Evolutionary conservation across 1,284 basidiomycete species (phyloP), one percentile per base, ranked within the genome.

Genomic region (Sanghuangporus baumii): DNA sequence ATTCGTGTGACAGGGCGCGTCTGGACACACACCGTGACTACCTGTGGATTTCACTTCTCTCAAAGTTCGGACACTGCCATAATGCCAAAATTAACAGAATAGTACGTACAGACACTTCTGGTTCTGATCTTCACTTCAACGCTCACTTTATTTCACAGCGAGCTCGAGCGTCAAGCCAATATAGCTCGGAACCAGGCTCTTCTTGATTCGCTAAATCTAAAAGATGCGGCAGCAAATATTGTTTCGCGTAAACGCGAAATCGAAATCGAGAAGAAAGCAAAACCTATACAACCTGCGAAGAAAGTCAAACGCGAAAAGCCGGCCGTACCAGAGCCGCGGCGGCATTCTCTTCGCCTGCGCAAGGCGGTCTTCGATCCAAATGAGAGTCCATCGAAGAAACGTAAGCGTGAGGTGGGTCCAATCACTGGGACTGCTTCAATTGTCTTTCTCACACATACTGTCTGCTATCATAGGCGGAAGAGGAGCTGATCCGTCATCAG

Each of bases 131-230:
- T 11, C 41, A 26, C 34, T 26, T 59, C 7, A 57, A 20, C 20
- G 23, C 9, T 8, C 37, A 57, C 23, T 36, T 50, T 18, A 11
- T n/a, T 48, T 59, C 12, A 3, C 66, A 91, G 89, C 69, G 90
- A 92, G 74, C 74, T 81, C 38, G 86, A 90, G 68, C 85, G 90
- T 14, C 84, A 88, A 69, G 85, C 83, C 7, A 92, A 91, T 68
- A 91, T 93, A 57, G 88, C 87, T 11, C 81, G 88, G 55, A 93
- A 93, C 70, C 84, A 82, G 48, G 87, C 84, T 9, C 76, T 92
- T 7, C 78, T 93, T 38, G 85, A 87, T 64, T 74, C 88, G 68
- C 80, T 93, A 23, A 83, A 88, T 18, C 75, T 92, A 38, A 82
- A 83, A 66, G 82, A 83, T 67, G 84, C 75, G 88, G 55, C 55